Evolutionary conservation across 768 basidiomycete species (phyloP), one percentile per base, ranked within the genome.

Genomic region (Auriscalpium microsporum): DNA sequence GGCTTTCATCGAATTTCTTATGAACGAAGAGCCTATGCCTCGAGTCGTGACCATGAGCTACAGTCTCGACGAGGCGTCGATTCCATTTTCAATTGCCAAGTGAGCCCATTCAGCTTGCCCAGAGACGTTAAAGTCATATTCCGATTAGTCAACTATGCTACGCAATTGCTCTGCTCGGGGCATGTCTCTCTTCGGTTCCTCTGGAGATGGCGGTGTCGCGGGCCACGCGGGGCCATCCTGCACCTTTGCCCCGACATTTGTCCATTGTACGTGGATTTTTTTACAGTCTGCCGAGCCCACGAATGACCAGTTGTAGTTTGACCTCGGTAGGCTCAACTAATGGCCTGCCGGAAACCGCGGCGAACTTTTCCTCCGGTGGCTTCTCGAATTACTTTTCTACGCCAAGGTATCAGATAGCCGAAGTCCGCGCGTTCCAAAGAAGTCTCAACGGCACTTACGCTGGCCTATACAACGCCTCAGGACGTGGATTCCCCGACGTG

Each of bases 401-500:
- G 23, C 69, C 70, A 2, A 48, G 53, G 33, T 79, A 73, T 62
- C 77, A 78, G 63, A 56, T 67, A 33, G 52, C 60, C 33, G 73
- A 67, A 2, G 75, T 78, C 9, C 56, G 50, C 3, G 48, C 56
- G 0, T 80, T 73, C 66, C 66, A 78, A 16, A 55, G 62, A n/a
- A 58, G 58, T 19, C 60, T 74, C 54, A 67, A 64, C 42, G 53
- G 45, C 54, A 63, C 64, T 8, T 62, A 67, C 58, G 33, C 49
- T 0, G 72, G 72, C 34, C 58, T 61, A 42, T 73, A 67, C 60
- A 67, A 63, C 58, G 48, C 50, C 33, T 67, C 55, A 62, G 76
- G 75, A 35, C 76, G 77, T 50, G 75, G 62, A 2, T 79, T 71
- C 67, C 78, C 79, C 33, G 78, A 79, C 66, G 65, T 79, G 45